A percentile compares a stretch with the other conserved stretches of the same genome.
These are phyloP conservation scores for Blastomyces silverae DNA, from an alignment of 2,329 filamentous ascomycete genomes.

Conservation along the genomic window DNA sequence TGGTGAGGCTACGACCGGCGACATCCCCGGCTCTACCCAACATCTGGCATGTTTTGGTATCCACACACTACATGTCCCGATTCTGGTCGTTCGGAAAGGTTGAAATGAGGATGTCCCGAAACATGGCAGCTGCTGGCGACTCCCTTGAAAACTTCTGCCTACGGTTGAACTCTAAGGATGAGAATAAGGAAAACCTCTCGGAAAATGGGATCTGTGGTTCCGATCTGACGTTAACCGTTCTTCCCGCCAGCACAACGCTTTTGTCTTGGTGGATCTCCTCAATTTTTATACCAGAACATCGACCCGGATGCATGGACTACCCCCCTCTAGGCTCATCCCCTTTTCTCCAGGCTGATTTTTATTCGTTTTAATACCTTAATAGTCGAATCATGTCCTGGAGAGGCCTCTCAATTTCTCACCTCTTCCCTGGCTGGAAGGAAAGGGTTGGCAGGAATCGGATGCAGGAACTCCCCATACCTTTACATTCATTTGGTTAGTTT, in stretches of 20 bases:
- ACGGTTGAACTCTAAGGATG: slow-evolving; percentile 25
- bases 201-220: slow-evolving; percentile 9
- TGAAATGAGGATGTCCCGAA: neutral
- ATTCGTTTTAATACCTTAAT: slow-evolving; percentile 14
- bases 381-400: slow-evolving; percentile 28
- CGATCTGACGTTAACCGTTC: neutral
- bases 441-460: slow-evolving; percentile 43
- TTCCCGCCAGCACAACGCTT: neutral
- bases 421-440: slow-evolving; percentile 28
- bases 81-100: slow-evolving; percentile 15
- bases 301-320: slow-evolving; percentile 2
- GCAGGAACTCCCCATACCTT: slow-evolving; percentile 33
- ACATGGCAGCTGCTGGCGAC: neutral
- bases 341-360: slow-evolving; percentile 46
- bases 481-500: slow-evolving; percentile 23
- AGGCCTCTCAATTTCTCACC: slow-evolving; percentile 24
- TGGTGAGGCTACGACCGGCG: slow-evolving; percentile 21
- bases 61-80: slow-evolving; percentile 19
- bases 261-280: slow-evolving; percentile 17
- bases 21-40: slow-evolving; percentile 22
- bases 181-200: slow-evolving; percentile 2
- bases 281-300: slow-evolving; percentile 19
- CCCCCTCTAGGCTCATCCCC: slow-evolving; percentile 49
- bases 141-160: slow-evolving; percentile 21
- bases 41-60: slow-evolving; percentile 35